These are phyloP conservation scores for Vitis vinifera DNA, from an alignment of 164 flowering plant genomes.

Conservation along the genomic window ASM3070453v1 NC_081810.1:3138001-3138500, in stretches of 20 bases:
- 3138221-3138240: constrained; percentile 2
- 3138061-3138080: constrained; percentile 30
- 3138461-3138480: constrained; percentile 24
- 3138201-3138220: not conserved
- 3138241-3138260: not conserved
- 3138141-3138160: constrained; percentile 35
- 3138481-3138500: constrained; percentile 48
- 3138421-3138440: constrained; percentile 24
- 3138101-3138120: constrained; percentile 38
- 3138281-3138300: constrained; percentile 29
- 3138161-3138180: constrained; percentile 9
- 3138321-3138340: constrained; percentile 30
- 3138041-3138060: not conserved
- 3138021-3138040: not conserved
- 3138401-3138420: constrained; percentile 39
- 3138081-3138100: constrained; percentile 26
- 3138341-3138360: constrained; percentile 24
- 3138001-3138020: not conserved
- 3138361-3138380: constrained; percentile 19
- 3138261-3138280: constrained; percentile 31
- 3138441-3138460: constrained; percentile 24
- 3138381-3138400: constrained; percentile 30
- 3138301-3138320: constrained; percentile 22
- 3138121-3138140: constrained; percentile 35
- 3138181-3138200: not conserved